Base-by-base conservation (phyloP, 2,329 filamentous ascomycete species). In the Talaromyces sp. region DNA sequence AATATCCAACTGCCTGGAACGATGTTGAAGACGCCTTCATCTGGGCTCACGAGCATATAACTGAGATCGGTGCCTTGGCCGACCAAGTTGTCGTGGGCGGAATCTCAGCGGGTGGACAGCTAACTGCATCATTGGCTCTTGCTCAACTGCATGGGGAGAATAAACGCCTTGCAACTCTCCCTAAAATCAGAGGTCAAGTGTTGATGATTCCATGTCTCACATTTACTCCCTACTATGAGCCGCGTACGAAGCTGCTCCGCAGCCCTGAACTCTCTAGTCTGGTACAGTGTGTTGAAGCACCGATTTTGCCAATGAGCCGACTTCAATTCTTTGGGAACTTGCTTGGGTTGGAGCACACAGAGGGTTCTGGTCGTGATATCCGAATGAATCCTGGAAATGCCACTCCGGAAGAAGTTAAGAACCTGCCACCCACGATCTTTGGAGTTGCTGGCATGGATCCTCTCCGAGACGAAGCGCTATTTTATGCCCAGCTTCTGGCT, bases 11-110 rank as follows among this genome's bases (percentile, higher is more conserved):
- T 0, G 75, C 77, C 0, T 83, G 78, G 77, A 43, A 68, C 39
- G 84, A 86, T 42, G 65, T 73, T 0, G 77, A 82, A 52, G 83
- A 85, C 41, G 76, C 78, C 0, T 80, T 84, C 29, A 69, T 75
- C 16, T 86, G 82, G 83, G 63, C 82, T 0, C 77, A 83, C 45
- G 66, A 69, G 13, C 68, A 80, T 51, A 73, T 77, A 1, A 57
- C 63, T 0, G 51, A 63, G 29, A 27, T 81, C 4, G 71, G 70
- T 14, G 73, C 74, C 7, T 74, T 81, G 35, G 49, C 70, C 2
- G 55, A 57, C 0, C 66, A 70, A 5, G 66, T 82, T 0, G 60
- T 82, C 0, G 58, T 82, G 0, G 80, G 80, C 1, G 80, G 80
- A 0, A 75, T 80, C 6, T 82, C 79, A 0, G 78, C 79, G 0